Evolutionary conservation across 176 grass and related monocot genomes (phyloP).

Genomic region (Cenchrus americanus): DNA sequence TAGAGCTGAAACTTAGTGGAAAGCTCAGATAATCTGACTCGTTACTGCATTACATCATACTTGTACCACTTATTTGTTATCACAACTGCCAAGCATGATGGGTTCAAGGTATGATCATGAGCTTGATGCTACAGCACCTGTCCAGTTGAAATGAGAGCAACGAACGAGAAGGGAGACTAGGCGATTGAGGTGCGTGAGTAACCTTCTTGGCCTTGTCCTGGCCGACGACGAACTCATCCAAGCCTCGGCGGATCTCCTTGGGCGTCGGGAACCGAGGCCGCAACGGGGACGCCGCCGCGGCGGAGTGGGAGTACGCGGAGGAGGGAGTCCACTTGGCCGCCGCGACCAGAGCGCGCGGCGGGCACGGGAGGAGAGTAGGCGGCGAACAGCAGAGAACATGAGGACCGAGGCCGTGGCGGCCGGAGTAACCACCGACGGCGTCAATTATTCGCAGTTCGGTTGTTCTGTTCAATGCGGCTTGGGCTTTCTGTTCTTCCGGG

Average conservation of each 20-base stretch:
- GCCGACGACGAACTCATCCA: constrained; percentile 68
- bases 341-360: constrained; percentile 14
- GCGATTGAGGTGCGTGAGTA: not conserved
- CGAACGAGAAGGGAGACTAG: not conserved
- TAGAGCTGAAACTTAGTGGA: not conserved
- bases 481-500: too few relatives aligned
- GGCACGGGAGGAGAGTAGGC: constrained; percentile 30
- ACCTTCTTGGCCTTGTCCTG: constrained; percentile 70
- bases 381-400: constrained; percentile 46
- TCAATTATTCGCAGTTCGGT: not conserved
- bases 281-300: constrained; percentile 15
- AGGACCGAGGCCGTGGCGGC: not conserved
- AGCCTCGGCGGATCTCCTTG: constrained; percentile 60
- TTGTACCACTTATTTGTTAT: not conserved
- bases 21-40: not conserved
- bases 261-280: constrained; percentile 56
- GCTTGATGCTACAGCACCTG: not conserved
- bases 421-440: constrained; percentile 37
- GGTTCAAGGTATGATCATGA: not conserved
- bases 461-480: not conserved
- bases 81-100: not conserved
- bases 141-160: not conserved
- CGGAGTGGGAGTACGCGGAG: not conserved
- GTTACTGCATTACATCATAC: not conserved
- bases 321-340: not conserved